A percentile compares a stretch with the other conserved stretches of the same genome.
Evolutionary conservation across 2,329 filamentous ascomycete species (phyloP).

Genomic region (Calycina marina): DNA sequence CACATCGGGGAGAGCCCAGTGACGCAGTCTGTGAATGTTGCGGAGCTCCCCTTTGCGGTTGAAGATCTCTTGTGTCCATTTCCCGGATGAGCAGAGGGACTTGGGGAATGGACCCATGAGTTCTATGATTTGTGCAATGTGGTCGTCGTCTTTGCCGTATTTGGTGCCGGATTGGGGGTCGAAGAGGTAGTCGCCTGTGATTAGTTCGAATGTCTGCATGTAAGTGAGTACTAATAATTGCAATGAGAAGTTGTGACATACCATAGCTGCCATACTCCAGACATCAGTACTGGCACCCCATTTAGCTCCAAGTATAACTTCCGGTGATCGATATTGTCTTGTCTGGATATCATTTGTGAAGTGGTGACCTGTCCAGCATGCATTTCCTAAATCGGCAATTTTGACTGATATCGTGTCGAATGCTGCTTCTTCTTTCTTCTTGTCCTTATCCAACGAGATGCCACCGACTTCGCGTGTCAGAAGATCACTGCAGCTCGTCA

Average conservation of each 20-base stretch:
- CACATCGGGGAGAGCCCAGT: slow-evolving; percentile 91
- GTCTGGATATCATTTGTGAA: slow-evolving; percentile 99
- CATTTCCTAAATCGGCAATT: slow-evolving; percentile 95
- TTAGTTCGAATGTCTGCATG: slow-evolving; percentile 79
- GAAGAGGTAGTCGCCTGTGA: slow-evolving; percentile 96
- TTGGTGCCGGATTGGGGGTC: slow-evolving; percentile 97
- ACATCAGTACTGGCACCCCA: slow-evolving; percentile 99
- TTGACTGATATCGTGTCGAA: slow-evolving; percentile 73
- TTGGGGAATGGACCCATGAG: slow-evolving; percentile 88
- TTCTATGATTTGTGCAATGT: slow-evolving; percentile 98
- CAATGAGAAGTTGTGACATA: slow-evolving; percentile 31
- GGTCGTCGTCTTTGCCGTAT: slow-evolving; percentile 98
- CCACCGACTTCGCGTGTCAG: slow-evolving; percentile 87
- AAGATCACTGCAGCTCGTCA: slow-evolving; percentile 47
- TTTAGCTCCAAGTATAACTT: slow-evolving; percentile 91
- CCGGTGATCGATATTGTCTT: slow-evolving; percentile 88
- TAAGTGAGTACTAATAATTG: slow-evolving; percentile 1
- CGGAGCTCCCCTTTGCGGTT: slow-evolving; percentile 93
- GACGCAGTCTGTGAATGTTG: slow-evolving; percentile 89
- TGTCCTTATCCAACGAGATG: slow-evolving; percentile 72
- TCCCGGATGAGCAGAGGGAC: slow-evolving; percentile 77
- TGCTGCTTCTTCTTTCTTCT: slow-evolving; percentile 39
- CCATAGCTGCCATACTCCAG: slow-evolving; percentile 99
- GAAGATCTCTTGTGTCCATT: slow-evolving; percentile 98
- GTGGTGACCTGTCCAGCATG: slow-evolving; percentile 97